Evolutionary conservation across 306 rosid species (phyloP).

Genomic region (Prunus campanulata): DNA sequence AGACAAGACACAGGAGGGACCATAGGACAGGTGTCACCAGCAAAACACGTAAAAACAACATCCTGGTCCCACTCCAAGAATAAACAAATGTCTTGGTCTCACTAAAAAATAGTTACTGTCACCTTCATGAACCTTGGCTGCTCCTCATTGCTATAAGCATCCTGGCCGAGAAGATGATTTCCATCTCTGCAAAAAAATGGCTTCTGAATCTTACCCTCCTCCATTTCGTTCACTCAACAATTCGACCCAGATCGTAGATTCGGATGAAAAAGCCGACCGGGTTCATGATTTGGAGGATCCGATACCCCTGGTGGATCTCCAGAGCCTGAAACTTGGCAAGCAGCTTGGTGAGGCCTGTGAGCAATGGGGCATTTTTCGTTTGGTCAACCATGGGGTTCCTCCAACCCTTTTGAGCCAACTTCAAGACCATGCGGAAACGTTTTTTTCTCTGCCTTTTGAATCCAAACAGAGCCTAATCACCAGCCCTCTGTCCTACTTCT

Average conservation of each 20-base stretch:
- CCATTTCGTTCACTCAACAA: constrained; percentile 19
- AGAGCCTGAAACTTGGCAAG: constrained; percentile 16
- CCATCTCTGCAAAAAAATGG: not conserved
- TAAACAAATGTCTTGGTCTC: not conserved
- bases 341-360: constrained; percentile 50
- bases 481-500: constrained; percentile 53
- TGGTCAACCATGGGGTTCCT: constrained; percentile 78
- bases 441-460: constrained; percentile 49
- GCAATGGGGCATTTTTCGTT: constrained; percentile 66
- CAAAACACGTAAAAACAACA: not conserved
- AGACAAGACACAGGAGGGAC: not conserved
- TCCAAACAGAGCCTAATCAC: constrained; percentile 39
- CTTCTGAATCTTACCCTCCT: constrained; percentile 54
- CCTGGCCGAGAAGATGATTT: not conserved
- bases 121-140: not conserved
- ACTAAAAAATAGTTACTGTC: not conserved
- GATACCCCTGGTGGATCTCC: constrained; percentile 53
- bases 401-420: constrained; percentile 39
- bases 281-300: constrained; percentile 19
- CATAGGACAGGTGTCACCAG: not conserved
- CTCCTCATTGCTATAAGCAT: not conserved
- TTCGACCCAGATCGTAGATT: not conserved
- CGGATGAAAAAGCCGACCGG: not conserved
- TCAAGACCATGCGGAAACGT: constrained; percentile 27
- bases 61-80: not conserved